These are phyloP conservation scores for Comarum palustre DNA, from an alignment of 306 rosid genomes.

Conservation along the genomic window DNA sequence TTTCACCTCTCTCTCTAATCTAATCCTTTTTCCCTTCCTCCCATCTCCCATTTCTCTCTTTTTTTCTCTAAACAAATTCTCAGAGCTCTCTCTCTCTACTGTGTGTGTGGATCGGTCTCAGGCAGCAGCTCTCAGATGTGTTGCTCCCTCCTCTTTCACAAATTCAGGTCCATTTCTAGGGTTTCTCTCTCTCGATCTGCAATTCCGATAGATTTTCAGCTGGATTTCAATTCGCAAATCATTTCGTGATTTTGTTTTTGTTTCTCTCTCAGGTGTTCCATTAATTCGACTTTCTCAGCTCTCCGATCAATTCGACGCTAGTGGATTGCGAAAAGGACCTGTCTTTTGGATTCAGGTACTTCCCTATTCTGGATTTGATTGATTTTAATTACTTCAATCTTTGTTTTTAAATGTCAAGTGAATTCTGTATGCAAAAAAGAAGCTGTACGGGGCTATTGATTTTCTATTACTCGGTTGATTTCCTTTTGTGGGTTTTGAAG, in stretches of 20 bases:
- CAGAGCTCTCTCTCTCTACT: background rate
- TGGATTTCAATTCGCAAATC: background rate
- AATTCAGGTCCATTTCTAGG: slow-evolving; percentile 33
- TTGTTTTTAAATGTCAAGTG: slow-evolving; percentile 21
- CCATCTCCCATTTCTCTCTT: background rate
- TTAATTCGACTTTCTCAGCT: slow-evolving; percentile 33
- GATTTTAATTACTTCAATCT: slow-evolving; percentile 20
- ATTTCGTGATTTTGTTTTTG: background rate
- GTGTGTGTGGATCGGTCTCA: slow-evolving; percentile 27
- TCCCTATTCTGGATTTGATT: background rate
- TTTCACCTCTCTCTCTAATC: background rate
- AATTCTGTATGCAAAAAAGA: slow-evolving; percentile 1
- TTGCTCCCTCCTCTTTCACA: slow-evolving; percentile 29
- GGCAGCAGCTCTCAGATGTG: slow-evolving; percentile 25
- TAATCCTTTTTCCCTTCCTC: slow-evolving; percentile 10
- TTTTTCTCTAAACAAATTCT: background rate
- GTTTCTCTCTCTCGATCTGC: slow-evolving; percentile 19
- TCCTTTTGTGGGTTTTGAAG: slow-evolving; percentile 33
- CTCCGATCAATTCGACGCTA: slow-evolving; percentile 31
- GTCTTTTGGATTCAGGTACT: slow-evolving; percentile 40
- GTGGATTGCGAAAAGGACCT: slow-evolving; percentile 24
- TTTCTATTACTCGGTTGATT: slow-evolving; percentile 10
- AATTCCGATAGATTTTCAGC: background rate
- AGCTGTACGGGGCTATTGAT: slow-evolving; percentile 22
- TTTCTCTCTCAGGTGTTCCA: slow-evolving; percentile 33